Evolutionary conservation across 768 basidiomycete genomes (phyloP), one percentile per base, ranked within the genome.

Genomic region (Kwoniella shandongensis): DNA sequence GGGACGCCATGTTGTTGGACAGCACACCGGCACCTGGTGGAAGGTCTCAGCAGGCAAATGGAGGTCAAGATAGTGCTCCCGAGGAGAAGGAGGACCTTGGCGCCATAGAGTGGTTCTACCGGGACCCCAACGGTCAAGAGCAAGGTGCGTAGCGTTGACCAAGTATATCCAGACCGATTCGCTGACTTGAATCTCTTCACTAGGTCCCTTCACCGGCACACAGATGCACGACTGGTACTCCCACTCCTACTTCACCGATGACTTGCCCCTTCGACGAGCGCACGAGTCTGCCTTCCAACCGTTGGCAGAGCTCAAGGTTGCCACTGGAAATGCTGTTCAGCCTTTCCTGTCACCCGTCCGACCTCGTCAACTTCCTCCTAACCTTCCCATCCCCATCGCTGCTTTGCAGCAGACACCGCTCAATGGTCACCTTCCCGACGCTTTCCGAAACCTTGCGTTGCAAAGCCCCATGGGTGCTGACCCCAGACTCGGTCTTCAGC

Each of bases 161-260:
- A 62, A 25, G 22, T 12, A 7, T 32, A 20, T 29, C 10, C 22
- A 17, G 17, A 22, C 41, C 27, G 29, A 26, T 26, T 25, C 40
- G 29, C n/a, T 32, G n/a, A n/a, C n/a, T n/a, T n/a, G 7, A 8
- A 38, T 48, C 26, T 45, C 17, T n/a, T 40, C 17, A 47, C 48
- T 39, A 94, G 91, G 92, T 56, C 91, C 92, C 4, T 97, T 94
- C 81, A 82, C 82, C 42, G 90, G 89, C 25, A 84, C 87, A 59
- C 66, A 88, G 52, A 94, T 97, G 92, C 91, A 94, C 79, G 89
- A 89, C 69, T 96, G 92, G 92, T 86, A 85, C 72, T 85, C 89
- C 48, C 88, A 88, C 67, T 88, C 89, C 15, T 97, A 93, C 77
- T 97, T 97, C 70, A 80, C 84, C 8, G 79, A 85, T 25, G 86